These are phyloP conservation scores for Candida bentonensis DNA, from an alignment of 805 yeast species.

Conservation along the genomic window DNA sequence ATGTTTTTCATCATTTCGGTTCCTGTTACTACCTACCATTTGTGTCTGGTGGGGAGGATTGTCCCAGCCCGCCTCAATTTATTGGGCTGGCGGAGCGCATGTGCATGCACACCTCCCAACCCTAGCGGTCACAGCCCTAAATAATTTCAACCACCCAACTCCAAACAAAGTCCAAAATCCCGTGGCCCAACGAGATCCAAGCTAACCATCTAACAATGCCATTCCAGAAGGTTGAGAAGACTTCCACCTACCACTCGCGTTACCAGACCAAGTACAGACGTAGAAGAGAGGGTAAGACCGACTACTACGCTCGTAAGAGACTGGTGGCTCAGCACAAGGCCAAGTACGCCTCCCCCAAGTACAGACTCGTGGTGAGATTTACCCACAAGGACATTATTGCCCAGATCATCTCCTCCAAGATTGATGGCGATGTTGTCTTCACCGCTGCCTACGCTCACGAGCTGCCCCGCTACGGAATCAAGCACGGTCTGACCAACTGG, in stretches of 20 bases:
- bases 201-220: constrained; percentile 38
- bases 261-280: constrained; percentile 99
- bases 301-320: constrained; percentile 99
- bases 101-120: too few relatives aligned
- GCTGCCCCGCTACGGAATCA: constrained; percentile 94
- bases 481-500: constrained; percentile 99
- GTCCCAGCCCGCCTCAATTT: background rate
- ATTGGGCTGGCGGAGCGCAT: too few relatives aligned
- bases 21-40: background rate
- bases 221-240: constrained; percentile 59
- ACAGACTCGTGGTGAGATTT: constrained; percentile 99
- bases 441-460: constrained; percentile 98
- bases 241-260: constrained; percentile 95
- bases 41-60: background rate
- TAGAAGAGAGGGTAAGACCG: constrained; percentile 99
- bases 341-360: constrained; percentile 98
- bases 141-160: background rate
- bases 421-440: constrained; percentile 91
- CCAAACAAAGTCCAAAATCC: background rate
- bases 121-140: constrained; percentile 1
- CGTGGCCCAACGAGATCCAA: background rate
- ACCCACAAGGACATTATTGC: constrained; percentile 99
- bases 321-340: constrained; percentile 99
- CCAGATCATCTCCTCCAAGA: constrained; percentile 92
- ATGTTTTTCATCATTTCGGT: constrained; percentile 13